Evolutionary conservation across 805 yeast genomes (phyloP), one percentile per base, ranked within the genome.

Genomic region (Ogataea degrootiae): DNA sequence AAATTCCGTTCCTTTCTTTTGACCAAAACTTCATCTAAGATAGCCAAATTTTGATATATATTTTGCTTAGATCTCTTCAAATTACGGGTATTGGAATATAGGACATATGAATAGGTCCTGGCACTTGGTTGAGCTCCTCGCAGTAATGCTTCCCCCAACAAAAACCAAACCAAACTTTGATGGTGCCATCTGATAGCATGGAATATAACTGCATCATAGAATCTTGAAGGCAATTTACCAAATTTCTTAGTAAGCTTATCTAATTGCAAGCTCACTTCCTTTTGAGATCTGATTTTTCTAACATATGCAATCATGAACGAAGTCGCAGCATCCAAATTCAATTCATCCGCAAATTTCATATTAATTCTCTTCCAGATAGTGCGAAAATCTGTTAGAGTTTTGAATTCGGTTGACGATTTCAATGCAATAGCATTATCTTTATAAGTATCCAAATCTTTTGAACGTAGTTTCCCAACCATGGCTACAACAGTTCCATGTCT

Each of bases 41-140:
- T 38, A 2, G 37, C 34, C 39, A 58, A 43, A 0, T 58, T 57
- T 41, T 52, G 45, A 7, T 54, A 59, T 12, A 55, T 44, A 15
- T 51, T 52, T 23, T 52, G 37, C n/a, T 55, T 44, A 9, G 57
- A 49, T 19, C 53, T 47, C 37, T 41, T 37, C 11, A 40, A 43
- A 44, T 42, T 39, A 4, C 48, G 39, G 6, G 53, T 51, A 45
- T 60, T 59, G 7, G 63, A 51, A n/a, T 56, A 59, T 26, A 63
- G 38, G 14, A 65, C 36, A 35, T 63, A 45, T 4, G 68, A 61
- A 46, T 65, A 62, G 1, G 66, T 63, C 41, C 57, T 61, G 16
- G 59, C 44, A 3, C 56, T 54, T 2, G 58, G 52, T 1, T 41
- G 17, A 5, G 48, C 40, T 3, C 54, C 54, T 23, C 52, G 45